Evolutionary conservation across 768 basidiomycete genomes (phyloP), one percentile per base, ranked within the genome.

Genomic region (Pleurotus citrinopileatus): DNA sequence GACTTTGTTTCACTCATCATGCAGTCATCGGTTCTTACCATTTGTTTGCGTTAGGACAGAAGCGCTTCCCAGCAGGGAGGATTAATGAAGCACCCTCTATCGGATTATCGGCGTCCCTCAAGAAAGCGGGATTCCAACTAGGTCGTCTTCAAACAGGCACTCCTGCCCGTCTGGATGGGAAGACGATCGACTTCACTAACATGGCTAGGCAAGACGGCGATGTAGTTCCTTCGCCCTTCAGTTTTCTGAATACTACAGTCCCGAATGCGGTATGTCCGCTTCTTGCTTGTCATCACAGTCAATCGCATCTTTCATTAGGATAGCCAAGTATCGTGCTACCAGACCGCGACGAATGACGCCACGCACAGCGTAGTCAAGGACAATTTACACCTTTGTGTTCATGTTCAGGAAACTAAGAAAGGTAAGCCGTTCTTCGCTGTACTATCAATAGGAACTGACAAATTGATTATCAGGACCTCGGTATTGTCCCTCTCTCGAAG

Each of bases 401-500:
- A 95, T 65, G 89, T 96, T 6, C 88, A 91, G 62, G 93, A 95
- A 66, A 88, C 91, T 0, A 89, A 86, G 69, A 93, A 89, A 71
- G 93, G 91, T 84, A 6, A 2, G 43, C 29, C n/a, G 51, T 53
- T 10, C 17, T 8, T 36, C 36, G n/a, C 28, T 28, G 25, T 43
- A 54, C 32, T 7, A 52, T 51, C 12, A 15, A 29, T 22, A 10
- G 23, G n/a, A 26, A 47, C 15, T 10, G 9, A 20, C 32, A 4
- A 6, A n/a, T 47, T 10, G 1, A 9, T 26, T 17, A 37, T 34
- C 54, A 92, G 91, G 93, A 1, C 94, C 94, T 4, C 81, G 94
- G 17, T 96, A 96, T 66, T 96, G 94, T 58, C 94, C 94, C 4
- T 93, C 91, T 0, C 76, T 96, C 0, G 94, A 96, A 66, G 83